A percentile compares a stretch with the other conserved stretches of the same genome.
phyloP scores from a whole-genome alignment of 371 early-diverging fungal genomes.

The Conidiobolus incongruus region DNA sequence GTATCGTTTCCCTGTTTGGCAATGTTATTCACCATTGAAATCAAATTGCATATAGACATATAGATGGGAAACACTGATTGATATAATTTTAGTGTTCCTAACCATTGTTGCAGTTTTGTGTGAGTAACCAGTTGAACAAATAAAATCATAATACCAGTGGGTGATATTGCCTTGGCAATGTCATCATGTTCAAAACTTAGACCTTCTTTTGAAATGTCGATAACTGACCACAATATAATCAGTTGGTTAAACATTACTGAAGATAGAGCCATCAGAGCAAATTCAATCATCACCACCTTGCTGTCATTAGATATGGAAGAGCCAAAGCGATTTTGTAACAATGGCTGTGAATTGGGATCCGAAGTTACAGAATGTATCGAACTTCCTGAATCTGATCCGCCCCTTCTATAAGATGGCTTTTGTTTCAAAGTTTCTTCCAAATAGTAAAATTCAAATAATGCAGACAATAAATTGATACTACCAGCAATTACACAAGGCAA shows the following conservation, averaged over 20 bases:
- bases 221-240: slow-evolving; percentile 2
- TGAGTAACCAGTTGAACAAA: not conserved
- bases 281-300: too few species aligned
- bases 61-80: not conserved
- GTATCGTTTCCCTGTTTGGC: too few species aligned
- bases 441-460: slow-evolving; percentile 35
- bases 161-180: not conserved
- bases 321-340: too few species aligned
- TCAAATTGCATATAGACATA: too few species aligned
- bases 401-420: not conserved
- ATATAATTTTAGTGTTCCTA: not conserved
- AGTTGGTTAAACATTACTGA: too few species aligned
- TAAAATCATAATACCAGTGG: not conserved
- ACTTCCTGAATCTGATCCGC: not conserved
- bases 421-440: slow-evolving; percentile 53
- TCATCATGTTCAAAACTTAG: not conserved
- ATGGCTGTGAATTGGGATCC: not conserved
- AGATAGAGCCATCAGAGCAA: too few species aligned
- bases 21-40: too few species aligned
- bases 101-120: not conserved
- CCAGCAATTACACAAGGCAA: slow-evolving; percentile 63
- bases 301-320: too few species aligned
- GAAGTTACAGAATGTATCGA: not conserved
- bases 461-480: slow-evolving; percentile 27
- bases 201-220: not conserved